phyloP scores from a whole-genome alignment of 2,329 filamentous ascomycete species.

The Pseudocercospora crystallina region DNA sequence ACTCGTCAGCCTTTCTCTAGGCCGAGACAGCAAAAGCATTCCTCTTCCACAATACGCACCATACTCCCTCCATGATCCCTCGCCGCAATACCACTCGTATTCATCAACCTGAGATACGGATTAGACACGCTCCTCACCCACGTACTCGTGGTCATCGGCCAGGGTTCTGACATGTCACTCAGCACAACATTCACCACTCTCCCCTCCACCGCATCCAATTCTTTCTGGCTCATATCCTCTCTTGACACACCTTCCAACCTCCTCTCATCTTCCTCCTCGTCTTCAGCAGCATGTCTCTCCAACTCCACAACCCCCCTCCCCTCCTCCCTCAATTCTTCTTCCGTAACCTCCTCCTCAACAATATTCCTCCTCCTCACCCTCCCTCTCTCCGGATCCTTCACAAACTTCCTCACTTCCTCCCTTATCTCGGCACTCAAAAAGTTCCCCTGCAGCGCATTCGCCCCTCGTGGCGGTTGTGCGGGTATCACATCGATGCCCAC shows the following conservation, averaged over 20 bases:
- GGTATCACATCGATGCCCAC: slow-evolving; percentile 94
- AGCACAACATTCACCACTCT: slow-evolving; percentile 85
- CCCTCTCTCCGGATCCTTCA: slow-evolving; percentile 63
- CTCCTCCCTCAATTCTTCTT: slow-evolving; percentile 42
- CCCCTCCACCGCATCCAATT: slow-evolving; percentile 37
- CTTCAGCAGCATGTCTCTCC: slow-evolving; percentile 50
- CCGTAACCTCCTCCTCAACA: slow-evolving; percentile 33
- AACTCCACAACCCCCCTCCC: slow-evolving; percentile 65
- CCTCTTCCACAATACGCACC: slow-evolving; percentile 57
- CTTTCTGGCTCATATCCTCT: slow-evolving; percentile 24
- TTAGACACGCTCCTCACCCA: slow-evolving; percentile 89
- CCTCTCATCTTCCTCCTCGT: slow-evolving; percentile 12
- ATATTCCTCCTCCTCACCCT: slow-evolving; percentile 39
- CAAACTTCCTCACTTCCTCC: slow-evolving; percentile 72
- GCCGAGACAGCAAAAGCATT: background rate
- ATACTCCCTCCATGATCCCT: slow-evolving; percentile 92
- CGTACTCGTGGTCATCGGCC: slow-evolving; percentile 76
- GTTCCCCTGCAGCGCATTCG: slow-evolving; percentile 93
- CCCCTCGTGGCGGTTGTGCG: slow-evolving; percentile 82
- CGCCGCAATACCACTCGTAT: slow-evolving; percentile 85
- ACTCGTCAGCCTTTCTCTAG: background rate
- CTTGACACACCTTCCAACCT: slow-evolving; percentile 8
- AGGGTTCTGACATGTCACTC: slow-evolving; percentile 99
- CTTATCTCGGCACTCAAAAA: slow-evolving; percentile 78
- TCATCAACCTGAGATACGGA: slow-evolving; percentile 98